Evolutionary conservation across 2,329 filamentous ascomycete species (phyloP), one percentile per base, ranked within the genome.

Genomic region (Nannizziopsis barbatae): DNA sequence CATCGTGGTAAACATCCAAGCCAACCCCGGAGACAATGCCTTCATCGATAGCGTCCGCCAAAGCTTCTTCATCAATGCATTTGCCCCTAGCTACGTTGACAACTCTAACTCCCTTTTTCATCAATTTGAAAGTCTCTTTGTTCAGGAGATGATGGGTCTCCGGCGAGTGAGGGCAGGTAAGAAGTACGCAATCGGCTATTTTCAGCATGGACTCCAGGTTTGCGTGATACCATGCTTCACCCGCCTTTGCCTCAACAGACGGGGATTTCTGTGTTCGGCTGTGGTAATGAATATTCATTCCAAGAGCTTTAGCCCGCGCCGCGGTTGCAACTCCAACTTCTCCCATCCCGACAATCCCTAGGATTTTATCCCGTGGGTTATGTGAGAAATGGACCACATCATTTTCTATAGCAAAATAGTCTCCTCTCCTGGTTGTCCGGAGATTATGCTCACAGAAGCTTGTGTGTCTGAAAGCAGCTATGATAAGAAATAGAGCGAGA

Each of bases 71-170:
- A 59, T 88, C 80, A 58, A 88, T 80, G 47, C 87, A 76, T 18
- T 81, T 82, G 38, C 84, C 84, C 12, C 84, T 76, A 6, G 83
- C 83, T 0, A 84, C 86, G 67, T 88, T 89, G 58, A 87, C 71
- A 35, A 88, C 75, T 17, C 86, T 72, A n/a, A 83, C 72, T 33
- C 81, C 82, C 12, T 67, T 68, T 63, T 87, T 88, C 83, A 87
- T 86, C 55, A 75, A 72, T 46, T 68, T 69, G 59, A 88, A 84
- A 55, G 87, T 75, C 1, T 67, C 61, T 1, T 71, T 75, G 5
- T 79, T 82, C 58, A 88, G 83, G 58, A 80, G 80, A 65, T 87
- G 83, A 38, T 75, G 75, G 6, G 84, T 89, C 52, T 78, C 62
- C 55, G 65, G 62, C 67, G 70, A 50, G 35, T 53, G 50, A 33